Percentiles rank a stretch among this genome's conserved stretches.
Conservation (phyloP, 352 stramenopile species). For the Pythium phragmitis region DNA sequence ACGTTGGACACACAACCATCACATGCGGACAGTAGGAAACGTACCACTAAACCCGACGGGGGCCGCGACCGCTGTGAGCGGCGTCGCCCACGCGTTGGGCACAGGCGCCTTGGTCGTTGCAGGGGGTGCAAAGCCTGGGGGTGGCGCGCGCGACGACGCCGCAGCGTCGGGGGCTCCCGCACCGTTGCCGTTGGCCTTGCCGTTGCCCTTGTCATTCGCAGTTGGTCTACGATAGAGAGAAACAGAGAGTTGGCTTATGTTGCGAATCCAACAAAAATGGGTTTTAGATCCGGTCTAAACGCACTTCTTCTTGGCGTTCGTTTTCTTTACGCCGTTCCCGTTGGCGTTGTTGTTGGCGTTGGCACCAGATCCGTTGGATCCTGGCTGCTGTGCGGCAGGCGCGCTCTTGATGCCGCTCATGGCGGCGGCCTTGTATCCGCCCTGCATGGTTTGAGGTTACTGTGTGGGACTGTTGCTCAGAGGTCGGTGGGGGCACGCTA, state of each 20-base stretch:
- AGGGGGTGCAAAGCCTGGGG: slow-evolving; percentile 37
- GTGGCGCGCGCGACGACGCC: slow-evolving; percentile 27
- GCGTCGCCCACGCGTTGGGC: slow-evolving; percentile 11
- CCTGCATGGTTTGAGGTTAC: slow-evolving; percentile 12
- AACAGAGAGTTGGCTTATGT: background rate
- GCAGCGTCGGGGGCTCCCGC: slow-evolving; percentile 4
- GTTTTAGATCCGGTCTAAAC: slow-evolving; percentile 4
- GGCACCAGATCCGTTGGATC: slow-evolving; percentile 11
- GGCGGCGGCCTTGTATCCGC: slow-evolving; percentile 26
- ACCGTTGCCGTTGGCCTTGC: slow-evolving; percentile 13
- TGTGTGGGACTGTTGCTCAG: background rate
- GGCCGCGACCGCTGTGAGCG: background rate
- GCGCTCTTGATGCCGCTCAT: slow-evolving; percentile 18
- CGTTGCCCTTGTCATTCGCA: slow-evolving; percentile 23
- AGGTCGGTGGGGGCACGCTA: background rate
- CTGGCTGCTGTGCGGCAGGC: slow-evolving; percentile 1
- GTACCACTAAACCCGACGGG: slow-evolving; percentile 47
- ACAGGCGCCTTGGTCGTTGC: slow-evolving; percentile 1
- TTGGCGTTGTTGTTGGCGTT: slow-evolving; percentile 14
- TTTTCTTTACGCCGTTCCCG: slow-evolving; percentile 19
- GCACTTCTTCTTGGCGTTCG: slow-evolving; percentile 30
- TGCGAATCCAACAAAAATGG: background rate
- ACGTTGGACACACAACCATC: background rate
- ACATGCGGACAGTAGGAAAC: background rate
- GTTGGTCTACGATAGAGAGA: slow-evolving; percentile 7